Evolutionary conservation across 1,139 yeast genomes (phyloP), one percentile per base, ranked within the genome.

Genomic region (Blastobotrys illinoisensis): DNA sequence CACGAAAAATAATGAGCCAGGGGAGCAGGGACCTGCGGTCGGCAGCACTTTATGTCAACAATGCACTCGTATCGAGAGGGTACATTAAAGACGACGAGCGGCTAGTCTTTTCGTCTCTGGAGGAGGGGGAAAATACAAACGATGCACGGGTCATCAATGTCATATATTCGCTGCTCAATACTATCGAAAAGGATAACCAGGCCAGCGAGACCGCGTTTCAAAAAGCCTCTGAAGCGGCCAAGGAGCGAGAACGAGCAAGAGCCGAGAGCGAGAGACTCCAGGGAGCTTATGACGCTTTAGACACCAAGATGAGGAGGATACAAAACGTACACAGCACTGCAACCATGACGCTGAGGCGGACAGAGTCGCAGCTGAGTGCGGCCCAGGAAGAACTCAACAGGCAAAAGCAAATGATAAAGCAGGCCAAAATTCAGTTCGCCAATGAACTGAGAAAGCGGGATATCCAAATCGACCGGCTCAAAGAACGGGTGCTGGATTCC

Each of bases 371-470:
- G 40, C 40, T 32, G 40, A 7, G 16, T 7, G 40, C 40, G 3
- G 40, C 40, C 16, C 40, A 32, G 40, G 40, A 32, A 32, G 54
- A 51, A 13, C 47, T 47, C 1, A 9, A 49, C 14, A 49, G 55
- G 26, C 47, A 57, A 20, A 54, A 57, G 23, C 47, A 43, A 13
- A 51, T 58, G 9, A 49, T 59, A 7, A 60, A 58, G 26, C 62
- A 62, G 48, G 43, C 56, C 48, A 54, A 58, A 19, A 54, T 49
- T 28, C 67, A 63, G 52, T 62, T 59, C 54, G 62, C 67, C 2
- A 64, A 61, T 43, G 70, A 66, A 47, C 56, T 66, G 46, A 55
- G 70, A 7, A 65, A 58, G 50, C 52, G 64, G 5, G 70, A 66
- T 50, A 58, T 66, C 23, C 64, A 64, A 21, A 53, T 64, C 20